Evolutionary conservation across 352 stramenopile genomes (phyloP).

Genomic region (Phytophthora fragariaefolia): DNA sequence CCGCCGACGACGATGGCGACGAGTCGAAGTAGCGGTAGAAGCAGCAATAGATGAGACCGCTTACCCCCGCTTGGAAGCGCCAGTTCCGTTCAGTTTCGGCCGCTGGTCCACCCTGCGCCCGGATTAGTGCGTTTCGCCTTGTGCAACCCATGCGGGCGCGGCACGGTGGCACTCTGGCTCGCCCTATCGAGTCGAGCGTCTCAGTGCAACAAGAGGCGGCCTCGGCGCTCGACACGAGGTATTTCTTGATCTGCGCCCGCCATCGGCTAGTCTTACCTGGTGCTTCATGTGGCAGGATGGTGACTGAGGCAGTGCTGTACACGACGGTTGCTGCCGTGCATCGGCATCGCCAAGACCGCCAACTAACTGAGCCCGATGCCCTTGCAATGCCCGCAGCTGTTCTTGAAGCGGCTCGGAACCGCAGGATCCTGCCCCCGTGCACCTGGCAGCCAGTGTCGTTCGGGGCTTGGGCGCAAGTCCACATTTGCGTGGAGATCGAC

Average conservation of each 20-base stretch:
- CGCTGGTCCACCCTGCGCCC: conserved; percentile 9
- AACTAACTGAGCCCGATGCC: background rate
- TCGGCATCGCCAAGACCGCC: conserved; percentile 14
- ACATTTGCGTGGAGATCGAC: conserved; percentile 62
- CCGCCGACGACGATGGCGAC: conserved; percentile 17
- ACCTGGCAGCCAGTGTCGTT: conserved; percentile 50
- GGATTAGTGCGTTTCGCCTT: conserved; percentile 25
- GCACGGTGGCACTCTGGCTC: conserved; percentile 9
- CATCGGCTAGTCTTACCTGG: conserved; percentile 2
- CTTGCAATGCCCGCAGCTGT: background rate
- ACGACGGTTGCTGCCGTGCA: conserved; percentile 32
- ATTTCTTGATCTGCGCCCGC: conserved; percentile 26
- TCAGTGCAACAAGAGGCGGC: conserved; percentile 6
- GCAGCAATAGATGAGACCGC: conserved; percentile 13
- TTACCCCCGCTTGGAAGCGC: conserved; percentile 3
- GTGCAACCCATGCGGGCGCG: background rate
- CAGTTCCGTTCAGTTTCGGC: conserved; percentile 20
- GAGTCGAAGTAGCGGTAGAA: conserved; percentile 26
- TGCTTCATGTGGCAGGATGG: conserved; percentile 16
- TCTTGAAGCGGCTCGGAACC: conserved; percentile 2
- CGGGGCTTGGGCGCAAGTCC: conserved; percentile 57
- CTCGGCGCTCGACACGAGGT: conserved; percentile 10
- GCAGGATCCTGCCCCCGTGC: background rate
- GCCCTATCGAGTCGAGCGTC: background rate
- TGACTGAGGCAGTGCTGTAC: conserved; percentile 36